These are phyloP conservation scores for Suhomyces coccinellae DNA, from an alignment of 1,139 yeast genomes.

Conservation along the genomic window DNA sequence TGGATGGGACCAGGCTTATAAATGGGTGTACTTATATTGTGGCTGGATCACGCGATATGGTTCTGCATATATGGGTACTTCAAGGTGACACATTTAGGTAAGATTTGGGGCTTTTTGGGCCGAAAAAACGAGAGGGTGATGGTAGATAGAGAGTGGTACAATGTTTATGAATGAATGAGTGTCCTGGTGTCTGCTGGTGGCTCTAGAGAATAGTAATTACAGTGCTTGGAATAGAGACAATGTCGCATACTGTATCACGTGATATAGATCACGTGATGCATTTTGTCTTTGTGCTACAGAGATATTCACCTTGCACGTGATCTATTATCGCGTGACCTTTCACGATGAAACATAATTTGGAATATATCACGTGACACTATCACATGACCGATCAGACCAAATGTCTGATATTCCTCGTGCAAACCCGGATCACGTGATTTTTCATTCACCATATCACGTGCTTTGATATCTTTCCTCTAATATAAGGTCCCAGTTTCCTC, in stretches of 20 bases:
- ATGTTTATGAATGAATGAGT: background rate
- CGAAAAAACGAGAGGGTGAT: background rate
- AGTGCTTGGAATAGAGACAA: no score
- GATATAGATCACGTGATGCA: no score
- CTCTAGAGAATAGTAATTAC: no score
- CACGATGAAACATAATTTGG: no score
- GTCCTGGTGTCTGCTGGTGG: background rate
- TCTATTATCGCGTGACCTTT: no score
- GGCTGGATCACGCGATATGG: constrained; percentile 5
- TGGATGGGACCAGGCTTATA: background rate
- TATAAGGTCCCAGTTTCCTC: background rate
- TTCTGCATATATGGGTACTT: background rate
- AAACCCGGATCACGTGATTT: background rate
- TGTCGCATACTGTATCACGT: no score
- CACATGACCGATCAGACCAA: no score
- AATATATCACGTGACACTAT: no score
- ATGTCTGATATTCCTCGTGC: background rate
- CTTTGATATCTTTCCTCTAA: constrained; percentile 3
- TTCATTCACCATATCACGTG: constrained; percentile 11
- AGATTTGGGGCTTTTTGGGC: no score
- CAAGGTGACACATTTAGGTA: background rate
- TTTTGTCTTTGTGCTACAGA: no score
- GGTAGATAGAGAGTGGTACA: background rate
- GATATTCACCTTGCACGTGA: no score
- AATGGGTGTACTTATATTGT: background rate